Evolutionary conservation across 805 yeast genomes (phyloP).

Genomic region (Clavispora fructus): DNA sequence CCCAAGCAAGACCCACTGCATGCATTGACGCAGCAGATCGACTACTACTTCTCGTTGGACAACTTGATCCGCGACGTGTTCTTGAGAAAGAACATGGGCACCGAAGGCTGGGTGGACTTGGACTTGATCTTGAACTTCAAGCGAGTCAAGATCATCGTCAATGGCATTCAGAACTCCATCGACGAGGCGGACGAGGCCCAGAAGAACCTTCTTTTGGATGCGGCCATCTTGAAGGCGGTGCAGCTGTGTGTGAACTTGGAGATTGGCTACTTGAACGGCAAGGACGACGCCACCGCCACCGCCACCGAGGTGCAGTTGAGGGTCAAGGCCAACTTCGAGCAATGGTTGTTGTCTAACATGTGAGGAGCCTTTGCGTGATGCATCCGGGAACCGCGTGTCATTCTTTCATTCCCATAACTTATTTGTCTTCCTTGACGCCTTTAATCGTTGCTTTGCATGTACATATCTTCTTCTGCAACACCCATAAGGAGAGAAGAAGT

Average conservation of each 20-base stretch:
- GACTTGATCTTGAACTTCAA: slow-evolving; percentile 61
- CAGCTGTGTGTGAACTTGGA: slow-evolving; percentile 50
- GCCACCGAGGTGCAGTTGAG: slow-evolving; percentile 54
- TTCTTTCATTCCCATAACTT: background rate
- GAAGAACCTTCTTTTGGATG: slow-evolving; percentile 19
- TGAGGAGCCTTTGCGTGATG: background rate
- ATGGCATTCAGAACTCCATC: slow-evolving; percentile 32
- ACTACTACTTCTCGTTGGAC: slow-evolving; percentile 85
- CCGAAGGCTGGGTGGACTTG: slow-evolving; percentile 68
- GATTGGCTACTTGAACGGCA: slow-evolving; percentile 32
- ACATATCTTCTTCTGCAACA: background rate
- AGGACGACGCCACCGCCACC: slow-evolving; percentile 24
- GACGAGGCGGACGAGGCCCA: slow-evolving; percentile 18
- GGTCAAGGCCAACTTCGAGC: slow-evolving; percentile 50
- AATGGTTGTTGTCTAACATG: slow-evolving; percentile 60
- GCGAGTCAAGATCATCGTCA: slow-evolving; percentile 58
- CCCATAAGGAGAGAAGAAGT: background rate
- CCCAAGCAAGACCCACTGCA: slow-evolving; percentile 42
- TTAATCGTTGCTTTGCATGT: background rate
- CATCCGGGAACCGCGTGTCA: background rate
- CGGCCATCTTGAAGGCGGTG: slow-evolving; percentile 48
- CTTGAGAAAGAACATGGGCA: slow-evolving; percentile 70
- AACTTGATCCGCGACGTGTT: slow-evolving; percentile 81
- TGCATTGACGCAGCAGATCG: slow-evolving; percentile 58
- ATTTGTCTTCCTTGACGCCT: background rate